Conservation (phyloP, 306 rosid genomes). For the Arachis stenosperma region DNA sequence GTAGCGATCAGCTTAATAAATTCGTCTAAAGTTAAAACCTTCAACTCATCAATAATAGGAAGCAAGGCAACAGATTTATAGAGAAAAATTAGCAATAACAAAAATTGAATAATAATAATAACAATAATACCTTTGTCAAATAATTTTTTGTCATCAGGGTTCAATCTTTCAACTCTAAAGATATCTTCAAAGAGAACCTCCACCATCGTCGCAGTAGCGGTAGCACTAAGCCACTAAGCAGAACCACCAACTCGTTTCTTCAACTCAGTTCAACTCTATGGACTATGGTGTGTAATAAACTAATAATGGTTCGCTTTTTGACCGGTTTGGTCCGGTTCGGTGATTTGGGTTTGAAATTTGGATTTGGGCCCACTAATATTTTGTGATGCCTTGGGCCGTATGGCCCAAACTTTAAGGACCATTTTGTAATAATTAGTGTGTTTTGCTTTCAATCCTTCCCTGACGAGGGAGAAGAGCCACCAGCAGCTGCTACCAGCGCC, state of each 20-base stretch:
- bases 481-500: not conserved
- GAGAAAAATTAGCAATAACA: not conserved
- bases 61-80: too few species aligned
- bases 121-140: conserved; percentile 66
- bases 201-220: conserved; percentile 48
- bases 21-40: not conserved
- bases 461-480: not conserved
- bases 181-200: conserved; percentile 88
- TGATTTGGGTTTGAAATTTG: too few species aligned
- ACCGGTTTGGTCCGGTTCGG: too few species aligned
- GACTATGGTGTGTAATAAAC: too few species aligned
- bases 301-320: too few species aligned
- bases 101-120: not conserved
- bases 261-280: too few species aligned
- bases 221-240: not conserved
- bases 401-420: too few species aligned
- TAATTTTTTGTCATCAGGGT: conserved; percentile 45
- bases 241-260: not conserved
- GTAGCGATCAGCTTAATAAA: not conserved
- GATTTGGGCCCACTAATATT: too few species aligned
- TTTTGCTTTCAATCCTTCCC: too few species aligned
- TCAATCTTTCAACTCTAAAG: conserved; percentile 62
- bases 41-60: not conserved
- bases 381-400: too few species aligned
- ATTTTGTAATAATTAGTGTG: too few species aligned